Evolutionary conservation across 2,329 filamentous ascomycete species (phyloP), one percentile per base, ranked within the genome.

Genomic region (Fonsecaea pugnacius): DNA sequence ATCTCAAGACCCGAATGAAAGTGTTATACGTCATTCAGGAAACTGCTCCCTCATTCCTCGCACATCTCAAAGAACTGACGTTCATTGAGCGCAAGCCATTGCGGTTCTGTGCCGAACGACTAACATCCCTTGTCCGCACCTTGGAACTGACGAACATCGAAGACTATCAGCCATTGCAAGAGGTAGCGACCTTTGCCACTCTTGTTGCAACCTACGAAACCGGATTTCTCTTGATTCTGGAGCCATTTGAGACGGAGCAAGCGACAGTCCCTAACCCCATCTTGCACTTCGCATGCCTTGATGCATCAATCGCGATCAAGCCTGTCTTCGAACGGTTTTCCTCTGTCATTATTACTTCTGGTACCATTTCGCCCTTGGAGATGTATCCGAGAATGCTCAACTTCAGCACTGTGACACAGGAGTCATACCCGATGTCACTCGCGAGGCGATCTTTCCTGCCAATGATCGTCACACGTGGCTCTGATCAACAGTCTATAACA

Each of bases 311-410:
- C 70, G 95, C 96, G 48, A 99, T 99, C 73, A 96, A 95, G 68
- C 95, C 95, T 0, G 94, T 99, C 4, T 97, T 99, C 73, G 94
- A 99, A 65, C 89, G 95, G 58, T 99, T 99, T 77, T 93, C 91
- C 76, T 98, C 95, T 1, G 95, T 99, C 69, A 96, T 99, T 74
- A 98, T 99, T 75, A 99, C 95, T 0, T 98, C 95, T 0, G 95
- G 95, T 68, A 99, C 95, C 1, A 92, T 99, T 66, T 98, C 95
- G 1, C 95, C 95, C 0, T 80, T 99, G 3, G 96, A 99, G 75
- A 99, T 99, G 90, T 99, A 99, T 73, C 96, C 95, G 0, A 97
- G 96, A 74, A 99, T 99, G 93, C 87, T 99, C 30, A 90, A 92
- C 59, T 99, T 99, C 78, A 84, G 85, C 9, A 92, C 93, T 1